These are phyloP conservation scores for Penicillium mononematosum DNA, from an alignment of 495 filamentous ascomycete genomes.

Conservation along the genomic window DNA sequence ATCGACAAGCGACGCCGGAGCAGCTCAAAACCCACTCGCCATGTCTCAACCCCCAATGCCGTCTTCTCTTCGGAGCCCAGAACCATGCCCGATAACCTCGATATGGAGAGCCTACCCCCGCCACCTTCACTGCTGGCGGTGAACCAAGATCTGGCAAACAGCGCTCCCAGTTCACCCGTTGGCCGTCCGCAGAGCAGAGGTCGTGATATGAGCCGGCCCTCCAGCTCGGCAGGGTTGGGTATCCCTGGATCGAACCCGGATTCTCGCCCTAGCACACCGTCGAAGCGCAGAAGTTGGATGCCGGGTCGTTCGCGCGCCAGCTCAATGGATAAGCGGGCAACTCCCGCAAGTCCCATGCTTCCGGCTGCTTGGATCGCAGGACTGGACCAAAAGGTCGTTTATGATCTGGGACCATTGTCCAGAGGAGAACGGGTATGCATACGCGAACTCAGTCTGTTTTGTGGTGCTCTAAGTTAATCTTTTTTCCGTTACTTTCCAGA, in stretches of 20 bases:
- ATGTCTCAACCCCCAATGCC: constrained; percentile 38
- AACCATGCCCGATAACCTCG: constrained; percentile 33
- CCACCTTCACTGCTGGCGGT: constrained; percentile 45
- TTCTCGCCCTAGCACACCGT: constrained; percentile 42
- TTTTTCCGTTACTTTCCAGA: constrained; percentile 38
- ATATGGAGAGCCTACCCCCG: constrained; percentile 39
- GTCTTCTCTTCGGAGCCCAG: constrained; percentile 30
- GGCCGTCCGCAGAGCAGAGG: constrained; percentile 42
- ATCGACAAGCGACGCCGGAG: constrained; percentile 30
- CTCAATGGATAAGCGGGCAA: constrained; percentile 31
- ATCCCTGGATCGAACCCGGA: constrained; percentile 39
- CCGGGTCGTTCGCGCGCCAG: constrained; percentile 45
- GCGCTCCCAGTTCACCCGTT: constrained; percentile 32
- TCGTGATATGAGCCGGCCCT: constrained; percentile 39
- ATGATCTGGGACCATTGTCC: constrained; percentile 56
- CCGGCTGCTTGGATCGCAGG: constrained; percentile 63
- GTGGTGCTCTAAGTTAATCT: background rate
- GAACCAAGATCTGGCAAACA: constrained; percentile 43
- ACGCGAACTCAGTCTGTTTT: background rate
- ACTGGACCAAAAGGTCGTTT: constrained; percentile 56
- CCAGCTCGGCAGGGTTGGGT: constrained; percentile 38
- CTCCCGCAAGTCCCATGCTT: constrained; percentile 14
- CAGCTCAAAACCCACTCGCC: constrained; percentile 38
- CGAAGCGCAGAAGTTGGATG: constrained; percentile 56
- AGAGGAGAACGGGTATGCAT: constrained; percentile 59